A percentile compares a stretch with the other conserved stretches of the same genome.
Evolutionary conservation across 2,329 filamentous ascomycete genomes (phyloP).

Genomic region (Fusarium continuum): DNA sequence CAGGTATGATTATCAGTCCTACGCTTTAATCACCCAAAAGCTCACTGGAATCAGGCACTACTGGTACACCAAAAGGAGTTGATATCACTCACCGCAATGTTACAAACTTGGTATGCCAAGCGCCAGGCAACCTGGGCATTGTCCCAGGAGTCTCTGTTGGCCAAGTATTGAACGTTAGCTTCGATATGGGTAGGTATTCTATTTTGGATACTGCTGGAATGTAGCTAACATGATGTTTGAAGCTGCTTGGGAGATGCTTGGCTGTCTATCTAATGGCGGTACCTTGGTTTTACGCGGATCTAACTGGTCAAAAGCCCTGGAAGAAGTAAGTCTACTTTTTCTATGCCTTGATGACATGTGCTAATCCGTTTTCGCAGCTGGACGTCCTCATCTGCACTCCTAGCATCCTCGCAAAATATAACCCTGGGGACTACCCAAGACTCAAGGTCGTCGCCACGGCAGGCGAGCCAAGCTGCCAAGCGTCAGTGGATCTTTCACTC

Average conservation of each 20-base stretch:
- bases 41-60: slow-evolving; percentile 52
- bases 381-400: slow-evolving; percentile 65
- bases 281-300: slow-evolving; percentile 62
- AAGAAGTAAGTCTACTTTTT: slow-evolving; percentile 47
- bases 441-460: slow-evolving; percentile 63
- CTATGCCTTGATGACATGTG: fast-evolving
- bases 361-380: slow-evolving; percentile 46
- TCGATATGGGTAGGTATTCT: slow-evolving; percentile 65
- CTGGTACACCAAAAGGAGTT: slow-evolving; percentile 67
- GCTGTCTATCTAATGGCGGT: slow-evolving; percentile 64
- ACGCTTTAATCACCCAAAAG: fast-evolving
- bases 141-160: slow-evolving; percentile 60
- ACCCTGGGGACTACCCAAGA: slow-evolving; percentile 56
- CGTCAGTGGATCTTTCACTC: slow-evolving; percentile 44
- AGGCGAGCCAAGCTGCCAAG: slow-evolving; percentile 61
- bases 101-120: slow-evolving; percentile 61
- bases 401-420: slow-evolving; percentile 61
- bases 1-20: slow-evolving; percentile 47
- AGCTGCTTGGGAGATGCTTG: slow-evolving; percentile 69
- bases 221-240: neutral
- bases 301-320: slow-evolving; percentile 57
- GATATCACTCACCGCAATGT: slow-evolving; percentile 65
- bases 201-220: neutral
- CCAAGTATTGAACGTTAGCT: slow-evolving; percentile 65
- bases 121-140: slow-evolving; percentile 62